These are phyloP conservation scores for Papiliotrema fonsecae DNA, from an alignment of 1,284 basidiomycete species.

Conservation along the genomic window DNA sequence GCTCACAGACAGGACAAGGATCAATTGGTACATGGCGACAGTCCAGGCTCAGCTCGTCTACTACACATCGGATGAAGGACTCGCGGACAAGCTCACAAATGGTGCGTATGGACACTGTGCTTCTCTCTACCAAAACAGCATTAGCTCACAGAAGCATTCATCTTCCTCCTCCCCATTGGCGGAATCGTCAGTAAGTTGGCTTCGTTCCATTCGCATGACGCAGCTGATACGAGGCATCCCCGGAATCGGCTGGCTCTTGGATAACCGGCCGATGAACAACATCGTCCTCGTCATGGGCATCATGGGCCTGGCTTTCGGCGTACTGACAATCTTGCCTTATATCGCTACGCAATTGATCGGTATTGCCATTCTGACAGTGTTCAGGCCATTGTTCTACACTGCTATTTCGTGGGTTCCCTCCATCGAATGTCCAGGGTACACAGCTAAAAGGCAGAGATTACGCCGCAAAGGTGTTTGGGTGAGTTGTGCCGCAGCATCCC, in stretches of 20 bases:
- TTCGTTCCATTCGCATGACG: not conserved
- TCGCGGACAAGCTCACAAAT: constrained; percentile 37
- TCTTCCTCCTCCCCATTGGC: constrained; percentile 45
- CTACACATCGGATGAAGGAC: constrained; percentile 32
- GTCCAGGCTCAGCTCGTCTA: constrained; percentile 41
- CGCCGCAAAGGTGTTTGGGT: constrained; percentile 36
- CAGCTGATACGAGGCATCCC: constrained; percentile 28
- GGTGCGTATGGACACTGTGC: constrained; percentile 9
- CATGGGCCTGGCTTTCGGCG: constrained; percentile 38
- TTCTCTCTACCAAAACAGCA: constrained; percentile 39
- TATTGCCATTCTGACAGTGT: constrained; percentile 39
- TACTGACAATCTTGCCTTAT: constrained; percentile 29
- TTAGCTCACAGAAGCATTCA: constrained; percentile 33
- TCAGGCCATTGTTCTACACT: constrained; percentile 47
- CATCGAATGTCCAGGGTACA: not conserved
- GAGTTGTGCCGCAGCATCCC: not conserved
- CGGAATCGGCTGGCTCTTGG: constrained; percentile 42
- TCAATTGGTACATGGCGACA: constrained; percentile 48
- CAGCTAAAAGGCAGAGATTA: constrained; percentile 20
- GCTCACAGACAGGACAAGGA: constrained; percentile 42
- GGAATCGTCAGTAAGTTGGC: constrained; percentile 36
- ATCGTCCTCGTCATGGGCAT: constrained; percentile 35
- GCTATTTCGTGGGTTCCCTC: constrained; percentile 19
- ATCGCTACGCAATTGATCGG: constrained; percentile 35
- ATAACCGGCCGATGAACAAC: constrained; percentile 32